A percentile compares a stretch with the other conserved stretches of the same genome.
Evolutionary conservation across 169 alveolate species (phyloP).

Genomic region (Babesia ovata): DNA sequence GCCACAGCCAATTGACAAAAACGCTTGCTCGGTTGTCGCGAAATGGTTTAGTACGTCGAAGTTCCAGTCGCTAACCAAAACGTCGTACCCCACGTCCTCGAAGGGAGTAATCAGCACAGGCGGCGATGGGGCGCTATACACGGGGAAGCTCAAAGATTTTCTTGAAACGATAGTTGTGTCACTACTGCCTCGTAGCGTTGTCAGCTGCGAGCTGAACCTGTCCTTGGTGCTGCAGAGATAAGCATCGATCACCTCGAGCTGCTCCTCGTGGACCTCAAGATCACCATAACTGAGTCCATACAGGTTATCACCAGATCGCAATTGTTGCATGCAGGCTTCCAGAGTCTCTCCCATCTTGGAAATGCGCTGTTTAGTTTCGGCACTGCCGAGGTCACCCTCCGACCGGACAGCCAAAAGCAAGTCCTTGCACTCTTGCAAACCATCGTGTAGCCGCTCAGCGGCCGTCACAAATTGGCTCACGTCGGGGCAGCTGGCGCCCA

Average conservation of each 20-base stretch:
- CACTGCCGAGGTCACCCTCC: not conserved
- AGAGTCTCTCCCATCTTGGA: slow-evolving; percentile 2
- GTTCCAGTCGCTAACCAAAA: slow-evolving; percentile 69
- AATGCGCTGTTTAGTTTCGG: not conserved
- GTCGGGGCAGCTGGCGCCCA: not conserved
- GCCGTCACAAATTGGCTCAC: not conserved
- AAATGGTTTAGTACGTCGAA: slow-evolving; percentile 71
- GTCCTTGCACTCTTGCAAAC: slow-evolving; percentile 13
- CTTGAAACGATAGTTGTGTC: not conserved
- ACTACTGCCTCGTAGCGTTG: not conserved
- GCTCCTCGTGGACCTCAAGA: slow-evolving; percentile 16
- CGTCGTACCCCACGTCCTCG: not conserved
- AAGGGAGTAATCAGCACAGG: not conserved
- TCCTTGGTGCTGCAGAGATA: slow-evolving; percentile 21
- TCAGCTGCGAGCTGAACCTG: slow-evolving; percentile 8
- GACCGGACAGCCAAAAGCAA: not conserved
- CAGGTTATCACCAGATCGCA: slow-evolving; percentile 4
- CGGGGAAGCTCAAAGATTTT: not conserved
- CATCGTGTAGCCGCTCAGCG: slow-evolving; percentile 32
- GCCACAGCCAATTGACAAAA: slow-evolving; percentile 48
- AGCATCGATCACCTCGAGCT: slow-evolving; percentile 46
- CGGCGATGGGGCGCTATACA: not conserved
- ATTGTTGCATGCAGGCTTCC: slow-evolving; percentile 12
- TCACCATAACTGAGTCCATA: slow-evolving; percentile 17
- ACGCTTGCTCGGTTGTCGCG: slow-evolving; percentile 40